Evolutionary conservation across 78 protist species (phyloP).

Genomic region (Dictyostelium firmibasis): DNA sequence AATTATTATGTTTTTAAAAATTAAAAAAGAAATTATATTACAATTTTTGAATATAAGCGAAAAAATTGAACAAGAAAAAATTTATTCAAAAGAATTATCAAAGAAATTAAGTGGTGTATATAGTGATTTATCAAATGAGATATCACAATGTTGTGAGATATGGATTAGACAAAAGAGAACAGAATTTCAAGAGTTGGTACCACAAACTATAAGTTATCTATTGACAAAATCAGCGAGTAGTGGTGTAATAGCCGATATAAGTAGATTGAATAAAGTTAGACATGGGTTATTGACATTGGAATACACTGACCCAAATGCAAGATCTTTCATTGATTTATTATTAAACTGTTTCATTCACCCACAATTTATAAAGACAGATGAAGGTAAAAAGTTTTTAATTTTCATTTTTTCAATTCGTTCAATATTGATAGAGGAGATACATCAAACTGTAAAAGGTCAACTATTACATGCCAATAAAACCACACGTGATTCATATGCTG

Average conservation of each 20-base stretch:
- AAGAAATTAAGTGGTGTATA: constrained; percentile 3
- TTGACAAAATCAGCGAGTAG: constrained; percentile 31
- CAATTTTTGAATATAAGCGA: constrained; percentile 4
- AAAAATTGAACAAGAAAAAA: neutral
- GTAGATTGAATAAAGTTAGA: constrained; percentile 43
- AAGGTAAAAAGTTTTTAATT: constrained; percentile 75
- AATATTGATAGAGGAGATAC: constrained; percentile 56
- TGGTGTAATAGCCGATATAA: constrained; percentile 30
- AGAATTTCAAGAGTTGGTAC: constrained; percentile 45
- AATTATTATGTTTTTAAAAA: neutral
- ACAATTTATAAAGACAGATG: constrained; percentile 37
- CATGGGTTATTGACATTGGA: constrained; percentile 52
- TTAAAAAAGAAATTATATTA: constrained; percentile 20
- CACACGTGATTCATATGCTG: constrained; percentile 25
- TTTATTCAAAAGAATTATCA: constrained; percentile 1
- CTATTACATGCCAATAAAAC: constrained; percentile 12
- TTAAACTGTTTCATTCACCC: constrained; percentile 58
- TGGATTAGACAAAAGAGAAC: constrained; percentile 58
- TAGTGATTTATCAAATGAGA: constrained; percentile 32
- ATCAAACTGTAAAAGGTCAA: constrained; percentile 70
- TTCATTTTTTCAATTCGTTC: constrained; percentile 35
- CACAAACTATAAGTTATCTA: constrained; percentile 80
- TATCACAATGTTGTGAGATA: constrained; percentile 43
- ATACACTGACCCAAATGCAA: constrained; percentile 15
- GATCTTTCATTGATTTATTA: constrained; percentile 52